Conservation (phyloP, 352 stramenopile species). For the Peronospora belbahrii region DNA sequence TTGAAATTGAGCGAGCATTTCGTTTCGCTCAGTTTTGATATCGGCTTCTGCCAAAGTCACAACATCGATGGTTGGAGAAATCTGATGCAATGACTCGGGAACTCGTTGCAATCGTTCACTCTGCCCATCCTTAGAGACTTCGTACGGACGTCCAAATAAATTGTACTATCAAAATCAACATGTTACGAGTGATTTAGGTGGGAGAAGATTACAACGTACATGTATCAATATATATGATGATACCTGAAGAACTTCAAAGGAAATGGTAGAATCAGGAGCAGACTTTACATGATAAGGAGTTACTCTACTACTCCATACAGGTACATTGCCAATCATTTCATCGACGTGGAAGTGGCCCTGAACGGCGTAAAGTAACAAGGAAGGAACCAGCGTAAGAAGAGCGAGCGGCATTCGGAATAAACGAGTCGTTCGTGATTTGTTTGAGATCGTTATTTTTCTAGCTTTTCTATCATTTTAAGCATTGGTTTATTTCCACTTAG, state of each 20-base stretch:
- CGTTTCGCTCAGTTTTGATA: conserved; percentile 35
- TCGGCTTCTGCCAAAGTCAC: conserved; percentile 76
- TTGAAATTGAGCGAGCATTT: conserved; percentile 57
- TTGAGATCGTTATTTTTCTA: too few species aligned
- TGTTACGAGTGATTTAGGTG: background rate
- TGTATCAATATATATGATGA: too few species aligned
- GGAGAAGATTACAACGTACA: background rate
- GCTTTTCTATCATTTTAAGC: too few species aligned
- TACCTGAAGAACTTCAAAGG: conserved; percentile 58
- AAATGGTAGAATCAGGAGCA: conserved; percentile 13
- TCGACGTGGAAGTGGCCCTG: too few species aligned
- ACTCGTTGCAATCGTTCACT: conserved; percentile 53
- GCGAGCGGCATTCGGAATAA: too few species aligned
- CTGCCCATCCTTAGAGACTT: conserved; percentile 70
- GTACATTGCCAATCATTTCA: too few species aligned
- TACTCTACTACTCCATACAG: too few species aligned
- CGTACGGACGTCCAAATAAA: conserved; percentile 58
- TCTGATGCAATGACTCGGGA: conserved; percentile 34
- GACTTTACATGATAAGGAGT: background rate
- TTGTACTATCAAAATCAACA: conserved; percentile 69
- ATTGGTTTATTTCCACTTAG: too few species aligned
- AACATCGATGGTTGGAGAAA: conserved; percentile 54
- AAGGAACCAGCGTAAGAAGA: too few species aligned
- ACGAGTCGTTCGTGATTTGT: too few species aligned
- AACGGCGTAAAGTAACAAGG: too few species aligned